Percentiles rank a stretch among this genome's conserved stretches.
Evolutionary conservation across 805 yeast genomes (phyloP).

Genomic region (Wickerhamomyces bovis): DNA sequence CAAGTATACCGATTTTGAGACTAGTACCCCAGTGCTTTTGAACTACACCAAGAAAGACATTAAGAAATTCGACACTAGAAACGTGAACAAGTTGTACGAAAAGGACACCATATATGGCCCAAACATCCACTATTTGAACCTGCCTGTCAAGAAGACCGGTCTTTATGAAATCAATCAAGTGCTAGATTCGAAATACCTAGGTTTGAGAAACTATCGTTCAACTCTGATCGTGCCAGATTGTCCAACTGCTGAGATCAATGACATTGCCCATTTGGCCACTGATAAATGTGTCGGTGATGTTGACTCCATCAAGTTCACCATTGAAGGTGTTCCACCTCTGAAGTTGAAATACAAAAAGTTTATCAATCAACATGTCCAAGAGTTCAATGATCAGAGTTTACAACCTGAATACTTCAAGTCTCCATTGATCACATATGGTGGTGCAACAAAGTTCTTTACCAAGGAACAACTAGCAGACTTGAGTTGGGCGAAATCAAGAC

Average conservation of each 20-base stretch:
- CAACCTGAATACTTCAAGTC: constrained; percentile 48
- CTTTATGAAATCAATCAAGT: constrained; percentile 67
- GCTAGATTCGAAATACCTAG: constrained; percentile 56
- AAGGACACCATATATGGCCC: constrained; percentile 22
- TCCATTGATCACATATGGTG: constrained; percentile 36
- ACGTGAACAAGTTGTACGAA: constrained; percentile 17
- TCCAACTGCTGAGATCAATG: constrained; percentile 58
- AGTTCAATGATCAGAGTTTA: constrained; percentile 35
- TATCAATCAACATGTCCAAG: constrained; percentile 30
- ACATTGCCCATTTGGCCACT: constrained; percentile 25
- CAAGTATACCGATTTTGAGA: constrained; percentile 49
- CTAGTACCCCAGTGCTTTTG: constrained; percentile 38
- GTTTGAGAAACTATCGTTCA: constrained; percentile 53
- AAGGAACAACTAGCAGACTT: constrained; percentile 33
- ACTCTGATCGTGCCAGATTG: constrained; percentile 68
- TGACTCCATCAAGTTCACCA: constrained; percentile 47
- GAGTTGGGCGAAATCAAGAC: constrained; percentile 35
- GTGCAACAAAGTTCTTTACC: constrained; percentile 21
- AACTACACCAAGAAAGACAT: constrained; percentile 58
- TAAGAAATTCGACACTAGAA: constrained; percentile 27
- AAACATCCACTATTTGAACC: constrained; percentile 48
- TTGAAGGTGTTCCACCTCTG: constrained; percentile 77
- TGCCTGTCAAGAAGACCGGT: constrained; percentile 70
- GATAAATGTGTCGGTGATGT: constrained; percentile 61
- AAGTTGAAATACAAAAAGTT: constrained; percentile 49